Evolutionary conservation across 140 eudicot genomes (phyloP).

Genomic region (Ambrosia hybrid): DNA sequence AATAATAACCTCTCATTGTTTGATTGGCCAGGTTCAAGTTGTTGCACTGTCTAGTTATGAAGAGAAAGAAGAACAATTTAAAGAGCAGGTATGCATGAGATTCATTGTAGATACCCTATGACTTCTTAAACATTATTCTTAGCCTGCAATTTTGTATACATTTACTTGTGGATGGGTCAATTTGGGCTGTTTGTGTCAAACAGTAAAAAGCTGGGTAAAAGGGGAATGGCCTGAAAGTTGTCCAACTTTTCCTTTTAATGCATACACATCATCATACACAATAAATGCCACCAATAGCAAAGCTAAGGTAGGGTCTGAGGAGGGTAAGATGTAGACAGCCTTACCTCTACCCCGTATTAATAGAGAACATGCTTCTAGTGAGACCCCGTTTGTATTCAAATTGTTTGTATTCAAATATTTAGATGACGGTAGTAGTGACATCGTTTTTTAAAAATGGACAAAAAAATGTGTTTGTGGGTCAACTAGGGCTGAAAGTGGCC

Average conservation of each 20-base stretch:
- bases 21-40: conserved; percentile 76
- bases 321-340: no score
- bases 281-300: no score
- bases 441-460: not conserved
- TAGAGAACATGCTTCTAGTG: no score
- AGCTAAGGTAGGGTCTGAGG: no score
- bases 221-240: not conserved
- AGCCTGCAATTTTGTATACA: not conserved
- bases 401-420: no score
- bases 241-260: not conserved
- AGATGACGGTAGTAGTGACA: not conserved
- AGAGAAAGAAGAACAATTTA: conserved; percentile 94
- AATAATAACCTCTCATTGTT: conserved; percentile 24
- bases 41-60: conserved; percentile 93
- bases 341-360: no score
- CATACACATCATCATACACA: not conserved
- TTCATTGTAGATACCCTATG: not conserved
- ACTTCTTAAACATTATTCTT: not conserved
- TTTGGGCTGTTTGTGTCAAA: not conserved
- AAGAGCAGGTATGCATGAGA: conserved; percentile 70
- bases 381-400: not conserved
- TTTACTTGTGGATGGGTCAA: not conserved
- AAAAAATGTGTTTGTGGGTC: no score
- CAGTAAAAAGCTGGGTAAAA: not conserved
- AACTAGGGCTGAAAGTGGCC: no score